Conservation (phyloP, 257 asterid genomes). For the Jasminum sambac region DNA sequence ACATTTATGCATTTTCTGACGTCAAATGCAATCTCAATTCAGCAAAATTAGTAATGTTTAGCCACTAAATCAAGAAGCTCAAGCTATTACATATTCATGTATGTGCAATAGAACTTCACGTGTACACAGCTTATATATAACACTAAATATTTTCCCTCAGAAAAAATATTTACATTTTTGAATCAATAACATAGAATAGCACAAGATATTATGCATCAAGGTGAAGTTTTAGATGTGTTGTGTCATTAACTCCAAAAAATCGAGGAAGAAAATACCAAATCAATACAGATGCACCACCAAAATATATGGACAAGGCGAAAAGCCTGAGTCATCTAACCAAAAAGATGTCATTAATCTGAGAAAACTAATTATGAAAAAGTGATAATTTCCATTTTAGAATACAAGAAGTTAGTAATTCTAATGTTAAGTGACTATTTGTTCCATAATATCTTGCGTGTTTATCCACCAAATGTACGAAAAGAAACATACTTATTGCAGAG, state of each 20-base stretch:
- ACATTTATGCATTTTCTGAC: too few species aligned
- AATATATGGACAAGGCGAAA: conserved; percentile 62
- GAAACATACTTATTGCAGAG: too few species aligned
- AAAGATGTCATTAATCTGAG: conserved; percentile 21
- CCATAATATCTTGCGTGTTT: too few species aligned
- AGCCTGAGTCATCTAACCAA: conserved; percentile 49
- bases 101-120: background rate
- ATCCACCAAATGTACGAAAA: too few species aligned
- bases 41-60: background rate
- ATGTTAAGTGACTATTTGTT: too few species aligned
- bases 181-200: background rate
- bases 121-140: background rate
- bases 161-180: background rate
- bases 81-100: background rate
- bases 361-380: too few species aligned
- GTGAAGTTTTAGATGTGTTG: conserved; percentile 15
- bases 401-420: too few species aligned
- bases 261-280: conserved; percentile 87
- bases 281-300: conserved; percentile 67
- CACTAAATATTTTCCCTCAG: background rate
- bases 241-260: conserved; percentile 82
- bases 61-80: background rate
- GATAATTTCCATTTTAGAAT: too few species aligned
- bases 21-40: background rate
- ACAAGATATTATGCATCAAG: background rate